Evolutionary conservation across 805 yeast genomes (phyloP).

Genomic region (Barnettozyma vustinii): DNA sequence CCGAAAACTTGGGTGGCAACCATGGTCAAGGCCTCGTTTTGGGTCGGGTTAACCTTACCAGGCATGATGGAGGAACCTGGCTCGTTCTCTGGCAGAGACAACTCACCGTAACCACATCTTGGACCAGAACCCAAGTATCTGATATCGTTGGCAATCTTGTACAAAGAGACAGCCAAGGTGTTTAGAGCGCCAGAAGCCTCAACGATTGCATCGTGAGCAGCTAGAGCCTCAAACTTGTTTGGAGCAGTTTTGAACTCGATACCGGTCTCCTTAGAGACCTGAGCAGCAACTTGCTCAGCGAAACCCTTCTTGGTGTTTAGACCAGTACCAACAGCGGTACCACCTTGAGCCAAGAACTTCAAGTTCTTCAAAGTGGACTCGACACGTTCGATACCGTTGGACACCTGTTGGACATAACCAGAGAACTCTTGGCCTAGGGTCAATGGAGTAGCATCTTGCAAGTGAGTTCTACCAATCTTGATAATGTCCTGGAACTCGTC

Average conservation of each 20-base stretch:
- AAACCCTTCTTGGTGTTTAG: constrained; percentile 90
- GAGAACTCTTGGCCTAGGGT: constrained; percentile 97
- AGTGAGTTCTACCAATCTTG: constrained; percentile 98
- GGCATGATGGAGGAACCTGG: constrained; percentile 99
- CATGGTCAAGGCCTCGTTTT: constrained; percentile 98
- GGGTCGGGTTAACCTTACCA: constrained; percentile 99
- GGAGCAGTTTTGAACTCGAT: constrained; percentile 91
- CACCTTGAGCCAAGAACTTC: constrained; percentile 92
- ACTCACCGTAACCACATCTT: constrained; percentile 98
- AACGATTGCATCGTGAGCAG: constrained; percentile 97
- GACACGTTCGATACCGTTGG: constrained; percentile 85
- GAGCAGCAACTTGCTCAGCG: constrained; percentile 79
- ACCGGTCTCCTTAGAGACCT: constrained; percentile 83
- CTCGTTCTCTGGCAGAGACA: constrained; percentile 93
- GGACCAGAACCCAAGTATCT: constrained; percentile 99
- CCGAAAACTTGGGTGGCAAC: constrained; percentile 97
- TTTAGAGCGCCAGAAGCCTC: constrained; percentile 97
- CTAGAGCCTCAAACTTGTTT: constrained; percentile 97
- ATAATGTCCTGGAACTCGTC: constrained; percentile 85
- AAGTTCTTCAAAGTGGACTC: constrained; percentile 72
- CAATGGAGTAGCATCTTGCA: constrained; percentile 98
- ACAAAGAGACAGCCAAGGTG: constrained; percentile 89
- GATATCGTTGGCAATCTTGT: constrained; percentile 96
- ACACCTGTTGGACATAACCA: constrained; percentile 91
- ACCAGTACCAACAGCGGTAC: constrained; percentile 99